Base-by-base conservation (phyloP, 2,329 filamentous ascomycete genomes). In the Alternaria brassicicola region DNA sequence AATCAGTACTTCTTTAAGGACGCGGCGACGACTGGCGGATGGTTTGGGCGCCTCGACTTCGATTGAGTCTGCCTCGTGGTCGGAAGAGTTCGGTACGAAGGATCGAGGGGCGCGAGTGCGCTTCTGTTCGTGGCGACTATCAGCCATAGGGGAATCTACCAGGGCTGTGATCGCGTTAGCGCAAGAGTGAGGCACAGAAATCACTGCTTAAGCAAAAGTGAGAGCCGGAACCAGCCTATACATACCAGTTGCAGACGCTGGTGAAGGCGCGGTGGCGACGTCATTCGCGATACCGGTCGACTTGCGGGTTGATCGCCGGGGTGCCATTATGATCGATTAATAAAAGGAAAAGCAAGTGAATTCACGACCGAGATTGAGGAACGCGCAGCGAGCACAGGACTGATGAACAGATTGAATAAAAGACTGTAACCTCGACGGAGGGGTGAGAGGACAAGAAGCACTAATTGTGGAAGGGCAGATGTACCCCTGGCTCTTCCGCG, bases 1-100 rank as follows among this genome's bases (percentile, higher is more conserved):
- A 26, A 78, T 75, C 1, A 69, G 61, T 31, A 78, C 74, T 51
- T 69, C 70, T 52, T 76, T 77, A 39, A 78, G 54, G 6, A 73
- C 54, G 38, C 71, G 61, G 23, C 74, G 70, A 38, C 46, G 13
- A 13, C 53, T 46, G 10, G 61, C 38, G 13, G 61, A 28, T 30
- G 42, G 35, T 36, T 59, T 36, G 19, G 62, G 33, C 8, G 57
- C 21, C 15, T 63, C 45, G 7, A 47, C 51, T 25, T 69, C 66
- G 30, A 63, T 53, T 1, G 48, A 41, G 23, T 70, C 66, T 49
- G 66, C 62, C 30, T 76, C 71, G 53, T 63, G 60, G 10, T 75
- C 72, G 43, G 75, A 75, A 23, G 70, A 74, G 54, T 77, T 68
- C n/a, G 68, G 62, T 23, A 77, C 67, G 48, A 71, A 64, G 13